A percentile compares a stretch with the other conserved stretches of the same genome.
Conservation (phyloP, 495 filamentous ascomycete genomes). For the Penicillium nucicola region DNA sequence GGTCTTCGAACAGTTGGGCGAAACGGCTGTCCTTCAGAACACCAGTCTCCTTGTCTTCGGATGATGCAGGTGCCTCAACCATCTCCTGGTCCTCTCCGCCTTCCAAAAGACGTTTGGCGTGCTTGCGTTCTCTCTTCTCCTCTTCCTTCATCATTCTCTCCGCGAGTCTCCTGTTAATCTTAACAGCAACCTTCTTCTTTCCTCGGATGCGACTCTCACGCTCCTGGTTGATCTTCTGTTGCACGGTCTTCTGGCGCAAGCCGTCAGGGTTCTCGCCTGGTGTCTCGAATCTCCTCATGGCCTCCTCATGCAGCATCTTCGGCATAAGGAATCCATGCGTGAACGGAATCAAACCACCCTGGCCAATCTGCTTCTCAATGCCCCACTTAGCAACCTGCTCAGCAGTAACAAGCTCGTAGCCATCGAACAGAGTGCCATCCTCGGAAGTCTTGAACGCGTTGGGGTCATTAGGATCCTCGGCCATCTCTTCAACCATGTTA, state of each 20-base stretch:
- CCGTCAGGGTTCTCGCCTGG: constrained; percentile 53
- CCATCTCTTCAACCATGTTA: constrained; percentile 97
- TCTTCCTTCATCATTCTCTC: constrained; percentile 78
- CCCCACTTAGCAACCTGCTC: constrained; percentile 56
- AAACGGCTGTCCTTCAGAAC: constrained; percentile 84
- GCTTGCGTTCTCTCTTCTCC: constrained; percentile 73
- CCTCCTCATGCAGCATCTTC: constrained; percentile 75
- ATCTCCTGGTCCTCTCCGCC: constrained; percentile 54
- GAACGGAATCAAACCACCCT: constrained; percentile 65
- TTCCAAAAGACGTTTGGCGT: constrained; percentile 53
- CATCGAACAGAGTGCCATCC: constrained; percentile 82
- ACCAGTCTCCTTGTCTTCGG: constrained; percentile 39
- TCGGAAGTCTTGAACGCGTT: constrained; percentile 54
- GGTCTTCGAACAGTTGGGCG: constrained; percentile 82
- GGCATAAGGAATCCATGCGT: constrained; percentile 59
- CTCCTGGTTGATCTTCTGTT: constrained; percentile 93
- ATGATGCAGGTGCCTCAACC: constrained; percentile 28
- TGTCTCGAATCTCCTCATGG: constrained; percentile 65
- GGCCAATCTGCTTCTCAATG: background rate
- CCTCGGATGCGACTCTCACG: constrained; percentile 87
- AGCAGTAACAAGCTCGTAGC: constrained; percentile 93
- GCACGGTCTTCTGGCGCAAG: constrained; percentile 37
- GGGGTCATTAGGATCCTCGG: constrained; percentile 70
- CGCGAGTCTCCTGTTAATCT: constrained; percentile 79
- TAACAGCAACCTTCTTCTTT: constrained; percentile 87